A percentile compares a stretch with the other conserved stretches of the same genome.
Conservation (phyloP, 345 rosid genomes). For the Eucalyptus regnans region DNA sequence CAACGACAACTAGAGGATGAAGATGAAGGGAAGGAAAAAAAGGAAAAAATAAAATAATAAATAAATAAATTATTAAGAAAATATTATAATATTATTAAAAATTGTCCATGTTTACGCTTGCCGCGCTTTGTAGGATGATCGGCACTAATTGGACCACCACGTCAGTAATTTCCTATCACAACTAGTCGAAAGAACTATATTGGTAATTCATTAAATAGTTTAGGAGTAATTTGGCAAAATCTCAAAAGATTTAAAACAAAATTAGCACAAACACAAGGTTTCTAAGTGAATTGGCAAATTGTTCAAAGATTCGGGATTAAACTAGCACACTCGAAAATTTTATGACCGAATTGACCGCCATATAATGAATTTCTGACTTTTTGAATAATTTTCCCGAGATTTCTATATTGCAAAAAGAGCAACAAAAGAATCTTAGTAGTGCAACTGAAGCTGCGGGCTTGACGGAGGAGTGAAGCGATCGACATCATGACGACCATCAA, state of each 20-base stretch:
- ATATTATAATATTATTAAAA: too few species aligned
- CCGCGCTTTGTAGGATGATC: fast-evolving
- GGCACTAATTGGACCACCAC: background rate
- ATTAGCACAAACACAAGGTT: background rate
- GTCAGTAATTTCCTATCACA: background rate
- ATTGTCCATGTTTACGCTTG: too few species aligned
- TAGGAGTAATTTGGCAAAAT: background rate
- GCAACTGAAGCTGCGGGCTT: background rate
- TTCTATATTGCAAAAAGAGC: background rate
- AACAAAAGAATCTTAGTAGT: background rate
- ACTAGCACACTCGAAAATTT: background rate
- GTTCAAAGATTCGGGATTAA: too few species aligned
- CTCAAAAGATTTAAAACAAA: too few species aligned
- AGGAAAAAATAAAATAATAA: too few species aligned
- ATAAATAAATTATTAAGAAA: too few species aligned
- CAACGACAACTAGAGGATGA: background rate
- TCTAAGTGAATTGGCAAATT: too few species aligned
- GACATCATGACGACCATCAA: background rate
- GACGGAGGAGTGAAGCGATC: background rate
- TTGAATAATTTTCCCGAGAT: background rate
- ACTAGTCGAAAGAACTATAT: background rate
- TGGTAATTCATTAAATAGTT: background rate
- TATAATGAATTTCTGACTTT: background rate
- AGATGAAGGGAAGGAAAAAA: background rate
- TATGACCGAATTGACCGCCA: too few species aligned